Percentiles rank a stretch among this genome's conserved stretches.
Evolutionary conservation across 768 basidiomycete genomes (phyloP).

Genomic region (Boletus vinaceobasis): DNA sequence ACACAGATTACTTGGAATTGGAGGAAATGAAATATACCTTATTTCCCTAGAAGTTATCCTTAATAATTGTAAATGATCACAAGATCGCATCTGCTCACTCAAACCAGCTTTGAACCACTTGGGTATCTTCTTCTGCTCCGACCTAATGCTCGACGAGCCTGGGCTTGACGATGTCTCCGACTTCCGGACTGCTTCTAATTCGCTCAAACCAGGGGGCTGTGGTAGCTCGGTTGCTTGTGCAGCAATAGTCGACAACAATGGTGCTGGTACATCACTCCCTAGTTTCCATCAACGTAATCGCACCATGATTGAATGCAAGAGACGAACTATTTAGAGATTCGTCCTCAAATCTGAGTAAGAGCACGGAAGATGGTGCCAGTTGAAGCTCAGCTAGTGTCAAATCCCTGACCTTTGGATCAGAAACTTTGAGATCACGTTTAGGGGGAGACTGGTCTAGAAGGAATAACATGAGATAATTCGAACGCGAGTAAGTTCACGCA

Average conservation of each 20-base stretch:
- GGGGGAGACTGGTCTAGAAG: slow-evolving; percentile 74
- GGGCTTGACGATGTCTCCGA: slow-evolving; percentile 8
- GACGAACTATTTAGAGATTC: slow-evolving; percentile 61
- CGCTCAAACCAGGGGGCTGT: slow-evolving; percentile 42
- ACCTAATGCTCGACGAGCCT: slow-evolving; percentile 6
- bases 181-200: slow-evolving; percentile 4
- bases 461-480: neutral
- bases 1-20: neutral
- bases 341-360: slow-evolving; percentile 74
- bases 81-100: slow-evolving; percentile 39
- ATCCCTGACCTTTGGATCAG: slow-evolving; percentile 69
- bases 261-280: slow-evolving; percentile 61
- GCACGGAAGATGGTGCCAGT: slow-evolving; percentile 75
- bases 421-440: slow-evolving; percentile 77
- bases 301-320: neutral
- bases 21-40: slow-evolving; percentile 37
- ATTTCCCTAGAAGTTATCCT: slow-evolving; percentile 20
- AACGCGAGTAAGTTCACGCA: slow-evolving; percentile 36
- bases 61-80: neutral
- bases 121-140: slow-evolving; percentile 57
- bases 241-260: slow-evolving; percentile 55
- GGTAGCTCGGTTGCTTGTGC: slow-evolving; percentile 67
- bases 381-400: slow-evolving; percentile 65
- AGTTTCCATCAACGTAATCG: neutral
- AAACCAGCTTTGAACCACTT: slow-evolving; percentile 75